These are phyloP conservation scores for Aspergillus floridensis DNA, from an alignment of 2,329 filamentous ascomycete species.

Conservation along the genomic window DNA sequence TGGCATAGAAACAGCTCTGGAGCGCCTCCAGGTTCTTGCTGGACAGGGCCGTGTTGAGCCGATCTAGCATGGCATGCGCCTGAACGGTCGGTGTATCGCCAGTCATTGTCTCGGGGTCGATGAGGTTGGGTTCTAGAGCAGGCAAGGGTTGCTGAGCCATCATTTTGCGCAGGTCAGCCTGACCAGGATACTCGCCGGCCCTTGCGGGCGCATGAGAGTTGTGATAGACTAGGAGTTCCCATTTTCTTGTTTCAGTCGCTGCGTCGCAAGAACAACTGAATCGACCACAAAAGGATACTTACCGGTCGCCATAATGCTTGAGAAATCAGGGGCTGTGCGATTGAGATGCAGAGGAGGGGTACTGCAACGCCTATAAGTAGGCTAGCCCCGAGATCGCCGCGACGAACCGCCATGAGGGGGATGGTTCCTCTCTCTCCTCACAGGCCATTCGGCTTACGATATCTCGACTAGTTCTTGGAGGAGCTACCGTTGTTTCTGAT, in stretches of 20 bases:
- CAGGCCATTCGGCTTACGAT: neutral
- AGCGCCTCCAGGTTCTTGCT: constrained; percentile 21
- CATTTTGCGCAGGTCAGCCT: constrained; percentile 23
- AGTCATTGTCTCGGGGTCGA: constrained; percentile 13
- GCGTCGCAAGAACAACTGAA: neutral
- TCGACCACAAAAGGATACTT: neutral
- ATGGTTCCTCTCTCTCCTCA: neutral
- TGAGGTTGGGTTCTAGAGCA: constrained; percentile 7
- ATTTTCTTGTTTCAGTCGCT: neutral
- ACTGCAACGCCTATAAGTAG: neutral
- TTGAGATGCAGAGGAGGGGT: neutral
- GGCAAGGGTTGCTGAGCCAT: constrained; percentile 29
- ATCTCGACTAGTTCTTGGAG: neutral
- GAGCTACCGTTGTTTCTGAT: neutral
- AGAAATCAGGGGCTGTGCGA: neutral
- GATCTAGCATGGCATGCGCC: constrained; percentile 8
- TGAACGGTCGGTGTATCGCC: constrained; percentile 12
- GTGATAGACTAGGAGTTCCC: neutral
- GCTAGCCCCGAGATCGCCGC: neutral
- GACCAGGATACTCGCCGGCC: constrained; percentile 14
- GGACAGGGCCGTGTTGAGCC: constrained; percentile 14
- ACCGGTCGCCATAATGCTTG: neutral
- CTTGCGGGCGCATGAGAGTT: neutral
- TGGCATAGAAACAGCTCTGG: constrained; percentile 28
- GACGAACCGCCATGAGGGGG: neutral